Evolutionary conservation across 768 basidiomycete species (phyloP).

Genomic region (Boletus speciosus): DNA sequence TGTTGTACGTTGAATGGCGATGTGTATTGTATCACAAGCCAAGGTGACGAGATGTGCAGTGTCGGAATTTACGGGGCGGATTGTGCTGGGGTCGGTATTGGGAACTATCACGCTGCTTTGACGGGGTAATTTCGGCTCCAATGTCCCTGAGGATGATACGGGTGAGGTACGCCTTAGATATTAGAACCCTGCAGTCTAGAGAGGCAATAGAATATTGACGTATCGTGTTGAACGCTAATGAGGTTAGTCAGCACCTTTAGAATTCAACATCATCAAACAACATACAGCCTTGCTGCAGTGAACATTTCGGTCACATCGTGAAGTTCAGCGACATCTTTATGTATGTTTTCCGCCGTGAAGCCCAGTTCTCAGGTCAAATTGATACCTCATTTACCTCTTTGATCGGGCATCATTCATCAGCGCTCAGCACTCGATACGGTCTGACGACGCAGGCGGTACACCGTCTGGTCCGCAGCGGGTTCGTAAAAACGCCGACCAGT

Average conservation of each 20-base stretch:
- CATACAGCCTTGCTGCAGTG: too few relatives aligned
- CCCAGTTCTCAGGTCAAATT: not conserved
- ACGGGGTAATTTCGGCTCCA: not conserved
- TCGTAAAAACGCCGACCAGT: not conserved
- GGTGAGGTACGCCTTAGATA: too few relatives aligned
- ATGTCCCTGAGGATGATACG: not conserved
- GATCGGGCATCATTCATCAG: too few relatives aligned
- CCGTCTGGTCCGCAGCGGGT: not conserved
- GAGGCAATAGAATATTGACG: too few relatives aligned
- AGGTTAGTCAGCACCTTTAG: conserved; percentile 7
- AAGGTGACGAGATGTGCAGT: conserved; percentile 37
- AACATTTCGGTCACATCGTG: too few relatives aligned
- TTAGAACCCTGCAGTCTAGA: too few relatives aligned
- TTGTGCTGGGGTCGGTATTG: conserved; percentile 39
- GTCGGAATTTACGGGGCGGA: conserved; percentile 42
- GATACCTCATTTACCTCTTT: too few relatives aligned
- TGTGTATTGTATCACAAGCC: not conserved
- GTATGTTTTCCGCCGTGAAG: not conserved
- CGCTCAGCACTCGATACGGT: too few relatives aligned
- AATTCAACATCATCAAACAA: conserved; percentile 10
- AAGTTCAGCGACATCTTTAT: not conserved
- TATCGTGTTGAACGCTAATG: too few relatives aligned
- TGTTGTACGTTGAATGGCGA: not conserved
- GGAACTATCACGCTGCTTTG: conserved; percentile 22
- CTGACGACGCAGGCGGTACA: too few relatives aligned